Evolutionary conservation across 2,329 filamentous ascomycete genomes (phyloP), one percentile per base, ranked within the genome.

Genomic region (Alternaria atra): DNA sequence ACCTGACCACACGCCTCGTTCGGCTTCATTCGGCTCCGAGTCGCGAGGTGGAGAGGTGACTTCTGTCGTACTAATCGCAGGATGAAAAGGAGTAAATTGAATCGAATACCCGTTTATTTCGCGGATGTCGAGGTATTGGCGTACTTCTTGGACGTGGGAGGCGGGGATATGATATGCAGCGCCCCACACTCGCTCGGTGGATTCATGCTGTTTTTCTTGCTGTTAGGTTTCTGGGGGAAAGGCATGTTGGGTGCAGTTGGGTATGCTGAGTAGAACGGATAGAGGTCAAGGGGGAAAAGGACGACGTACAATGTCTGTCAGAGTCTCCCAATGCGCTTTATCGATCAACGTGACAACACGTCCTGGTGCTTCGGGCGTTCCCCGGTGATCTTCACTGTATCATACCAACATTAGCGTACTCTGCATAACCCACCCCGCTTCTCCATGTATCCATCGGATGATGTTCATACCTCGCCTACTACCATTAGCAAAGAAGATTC

Each of bases 21-120:
- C 23, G 13, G 51, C 5, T 34, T 58, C 47, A 43, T 7, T 29
- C 2, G 32, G 43, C 9, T 47, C 34, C 9, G 23, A 13, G 15
- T 40, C 51, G 15, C n/a, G 40, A 3, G 59, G 40, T 23, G 32
- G 40, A 12, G 25, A 17, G n/a, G 60, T 58, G 15, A 57, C 79
- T 75, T n/a, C 79, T 71, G 64, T 56, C 46, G 53, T 15, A 69
- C 55, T 35, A 48, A 57, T 44, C 78, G 86, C 84, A 6, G 90
- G 89, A 71, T 94, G 84, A 78, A 98, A 97, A 0, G 91, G 88
- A 29, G 93, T 92, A 79, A 93, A 92, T 80, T 97, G 94, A 68
- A 97, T 96, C 55, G 90, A 92, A 80, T 99, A 99, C 27, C 95
- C 95, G 81, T 98, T 97, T 75, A 98, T 97, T 80, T 99, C 95